Base-by-base conservation (phyloP, 2,329 filamentous ascomycete species). In the Kalaharituber pfeilii region DNA sequence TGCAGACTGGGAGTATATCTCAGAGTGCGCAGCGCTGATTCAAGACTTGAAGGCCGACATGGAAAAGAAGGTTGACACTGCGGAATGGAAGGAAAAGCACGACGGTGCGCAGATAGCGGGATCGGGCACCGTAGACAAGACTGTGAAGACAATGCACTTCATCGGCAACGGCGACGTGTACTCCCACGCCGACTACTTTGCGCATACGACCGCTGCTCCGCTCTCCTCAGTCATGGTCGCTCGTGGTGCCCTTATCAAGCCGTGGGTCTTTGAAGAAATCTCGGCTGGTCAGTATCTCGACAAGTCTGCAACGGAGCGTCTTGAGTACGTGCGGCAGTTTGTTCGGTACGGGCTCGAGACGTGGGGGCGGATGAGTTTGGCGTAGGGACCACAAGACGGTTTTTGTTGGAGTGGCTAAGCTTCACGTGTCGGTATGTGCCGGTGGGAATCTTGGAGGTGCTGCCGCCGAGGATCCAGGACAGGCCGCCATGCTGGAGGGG, bases 231-330 rank as follows among this genome's bases (percentile, higher is more conserved):
- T 94, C 66, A 96, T 98, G 91, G 80, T 96, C 57, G 91, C 82
- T n/a, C 84, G 91, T 57, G 91, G 91, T 54, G 91, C 91, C 8
- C 76, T 98, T 56, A 86, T 96, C 70, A 98, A 98, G 71, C 91
- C 91, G 0, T 98, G 91, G 91, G 74, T 98, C 59, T 98, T 96
- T 66, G 91, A 98, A 69, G 91, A 98, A 69, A 96, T 98, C 53
- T 79, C 85, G 62, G 77, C 80, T 59, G 84, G 84, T 4, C 91
- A 96, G 69, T 95, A 96, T 66, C 78, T 98, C 36, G 91, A 98
- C 73, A 98, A 98, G 69, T 86, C 85, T 2, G 83, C 89, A 2
- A 76, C 80, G 4, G 89, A 98, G 72, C 83, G 91, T 55, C 76
- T 98, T 27, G 71, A 73, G 30, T 87, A 94, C 65, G 73, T 98